These are phyloP conservation scores for Apiotrichum veenhuisii DNA, from an alignment of 1,284 basidiomycete species.

Conservation along the genomic window DNA sequence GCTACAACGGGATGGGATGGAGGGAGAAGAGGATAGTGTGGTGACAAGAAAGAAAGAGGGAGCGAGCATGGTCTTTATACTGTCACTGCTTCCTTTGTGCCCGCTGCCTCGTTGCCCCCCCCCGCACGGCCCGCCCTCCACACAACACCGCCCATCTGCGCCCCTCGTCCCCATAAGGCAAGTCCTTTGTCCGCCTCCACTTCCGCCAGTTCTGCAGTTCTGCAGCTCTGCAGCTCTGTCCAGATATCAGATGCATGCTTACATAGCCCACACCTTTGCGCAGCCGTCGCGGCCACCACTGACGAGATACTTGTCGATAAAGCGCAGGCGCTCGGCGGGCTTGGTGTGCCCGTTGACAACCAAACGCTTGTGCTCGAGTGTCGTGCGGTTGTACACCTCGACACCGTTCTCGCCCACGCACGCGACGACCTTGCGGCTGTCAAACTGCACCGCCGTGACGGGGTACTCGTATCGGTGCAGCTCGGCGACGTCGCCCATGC, in stretches of 20 bases:
- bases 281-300: slow-evolving; percentile 83
- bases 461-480: slow-evolving; percentile 87
- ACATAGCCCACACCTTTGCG: slow-evolving; percentile 95
- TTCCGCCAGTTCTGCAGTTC: no score
- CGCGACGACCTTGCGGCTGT: slow-evolving; percentile 87
- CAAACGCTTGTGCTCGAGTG: slow-evolving; percentile 78
- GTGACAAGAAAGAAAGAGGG: no score
- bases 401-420: slow-evolving; percentile 91
- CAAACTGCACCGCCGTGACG: slow-evolving; percentile 90
- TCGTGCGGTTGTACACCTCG: slow-evolving; percentile 95
- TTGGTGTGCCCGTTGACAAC: slow-evolving; percentile 85
- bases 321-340: slow-evolving; percentile 84
- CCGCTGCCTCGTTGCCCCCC: no score
- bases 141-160: no score
- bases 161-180: no score
- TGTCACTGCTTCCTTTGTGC: no score
- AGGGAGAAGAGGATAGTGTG: no score
- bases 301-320: slow-evolving; percentile 94
- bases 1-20: no score
- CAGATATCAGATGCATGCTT: slow-evolving; percentile 21
- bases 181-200: no score
- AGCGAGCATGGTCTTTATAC: no score
- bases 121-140: no score
- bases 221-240: no score
- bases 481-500: slow-evolving; percentile 82